Base-by-base conservation (phyloP, 345 rosid genomes). In the Lepidium didymum region DNA sequence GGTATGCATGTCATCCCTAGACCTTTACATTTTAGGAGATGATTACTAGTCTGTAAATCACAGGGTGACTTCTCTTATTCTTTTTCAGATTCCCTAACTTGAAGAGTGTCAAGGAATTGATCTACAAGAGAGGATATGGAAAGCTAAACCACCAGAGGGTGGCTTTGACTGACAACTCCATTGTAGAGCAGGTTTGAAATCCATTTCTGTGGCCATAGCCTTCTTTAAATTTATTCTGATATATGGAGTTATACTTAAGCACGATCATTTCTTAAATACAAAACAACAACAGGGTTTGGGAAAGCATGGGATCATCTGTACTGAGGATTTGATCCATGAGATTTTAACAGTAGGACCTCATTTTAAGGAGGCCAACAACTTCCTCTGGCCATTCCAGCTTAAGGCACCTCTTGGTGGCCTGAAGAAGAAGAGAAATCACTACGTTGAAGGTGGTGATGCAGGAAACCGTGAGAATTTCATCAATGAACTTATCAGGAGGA, bases 401-500 rank as follows among this genome's bases (percentile, higher is more conserved):
- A 93, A 85, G 83, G 97, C 98, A 4, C 98, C 98, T 0, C 73
- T 83, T 46, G 90, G 96, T 29, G 98, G 97, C 64, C 46, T 92
- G 47, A 81, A 90, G 82, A 90, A 87, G 87, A 90, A 88, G 84
- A 86, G 98, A 59, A 90, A 90, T 67, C 98, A 93, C 78, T 93
- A 93, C 41, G 97, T 93, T 0, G 98, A 93, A 78, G 98, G 98
- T 0, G 98, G 97, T 40, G 98, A 92, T 75, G 97, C 97, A 0
- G 97, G 91, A 40, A 81, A 84, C 72, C 82, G 78, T 3, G 96
- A 92, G 66, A 78, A 85, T 63, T 88, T 75, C 75, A 85, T 92
- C 73, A 92, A 90, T 73, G 94, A 87, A 79, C 87, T 89, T 60
- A 84, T 89, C 77, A 81, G 94, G 80, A 88, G 98, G 67, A 93